A percentile compares a stretch with the other conserved stretches of the same genome.
phyloP scores from a whole-genome alignment of 805 yeast genomes.

The Wickerhamomyces canadensis region DNA sequence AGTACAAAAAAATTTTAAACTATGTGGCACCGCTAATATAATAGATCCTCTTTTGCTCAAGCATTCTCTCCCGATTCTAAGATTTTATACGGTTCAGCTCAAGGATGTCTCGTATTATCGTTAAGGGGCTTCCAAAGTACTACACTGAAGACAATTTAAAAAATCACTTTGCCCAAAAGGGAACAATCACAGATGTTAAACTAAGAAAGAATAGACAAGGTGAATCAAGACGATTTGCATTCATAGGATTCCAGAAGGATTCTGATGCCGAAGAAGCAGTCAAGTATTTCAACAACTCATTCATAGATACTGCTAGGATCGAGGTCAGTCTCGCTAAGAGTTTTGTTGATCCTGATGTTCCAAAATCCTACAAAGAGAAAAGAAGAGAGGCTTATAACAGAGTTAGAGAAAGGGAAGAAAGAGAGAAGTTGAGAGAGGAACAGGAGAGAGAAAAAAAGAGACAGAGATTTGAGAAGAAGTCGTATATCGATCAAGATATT shows the following conservation, averaged over 20 bases:
- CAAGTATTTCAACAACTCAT: constrained; percentile 67
- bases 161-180: constrained; percentile 54
- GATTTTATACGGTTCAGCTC: not conserved
- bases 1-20: constrained; percentile 1
- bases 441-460: constrained; percentile 31
- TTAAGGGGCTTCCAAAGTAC: constrained; percentile 81
- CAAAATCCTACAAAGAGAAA: constrained; percentile 54
- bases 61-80: too few species aligned
- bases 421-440: constrained; percentile 35
- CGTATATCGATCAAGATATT: constrained; percentile 52
- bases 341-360: constrained; percentile 78
- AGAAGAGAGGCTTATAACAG: constrained; percentile 44
- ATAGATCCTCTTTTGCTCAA: too few species aligned
- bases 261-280: constrained; percentile 78
- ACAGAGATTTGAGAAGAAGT: constrained; percentile 24
- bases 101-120: constrained; percentile 79
- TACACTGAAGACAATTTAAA: constrained; percentile 67
- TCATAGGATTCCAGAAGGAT: constrained; percentile 74
- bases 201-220: constrained; percentile 78
- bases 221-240: constrained; percentile 87
- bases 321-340: constrained; percentile 81
- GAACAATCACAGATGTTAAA: constrained; percentile 83
- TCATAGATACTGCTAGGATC: constrained; percentile 75
- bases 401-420: constrained; percentile 42
- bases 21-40: too few species aligned